Percentiles rank a stretch among this genome's conserved stretches.
These are phyloP conservation scores for Ophiocordyceps sinensis DNA, from an alignment of 2,329 filamentous ascomycete genomes.

Conservation along the genomic window DNA sequence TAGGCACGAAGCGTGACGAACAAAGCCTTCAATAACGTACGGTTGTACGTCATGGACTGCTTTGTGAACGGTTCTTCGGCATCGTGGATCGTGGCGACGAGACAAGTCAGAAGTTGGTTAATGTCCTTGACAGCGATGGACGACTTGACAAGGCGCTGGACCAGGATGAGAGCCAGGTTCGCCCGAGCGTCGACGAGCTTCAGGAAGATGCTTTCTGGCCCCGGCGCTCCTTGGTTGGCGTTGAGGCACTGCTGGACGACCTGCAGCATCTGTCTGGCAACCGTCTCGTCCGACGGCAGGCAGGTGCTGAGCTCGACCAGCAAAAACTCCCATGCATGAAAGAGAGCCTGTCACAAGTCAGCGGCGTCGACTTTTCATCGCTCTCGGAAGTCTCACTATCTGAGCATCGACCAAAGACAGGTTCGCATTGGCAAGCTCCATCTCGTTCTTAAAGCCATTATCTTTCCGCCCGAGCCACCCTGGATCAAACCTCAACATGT, in stretches of 20 bases:
- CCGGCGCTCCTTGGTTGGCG: conserved; percentile 58
- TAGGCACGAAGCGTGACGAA: conserved; percentile 68
- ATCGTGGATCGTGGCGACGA: conserved; percentile 37
- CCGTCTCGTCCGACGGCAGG: conserved; percentile 32
- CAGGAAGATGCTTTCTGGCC: conserved; percentile 70
- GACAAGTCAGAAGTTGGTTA: conserved; percentile 32
- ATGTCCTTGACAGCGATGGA: conserved; percentile 34
- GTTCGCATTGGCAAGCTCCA: conserved; percentile 79
- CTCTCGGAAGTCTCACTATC: conserved; percentile 35
- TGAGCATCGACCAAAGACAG: conserved; percentile 86
- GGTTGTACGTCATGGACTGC: conserved; percentile 55
- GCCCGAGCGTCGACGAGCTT: conserved; percentile 62
- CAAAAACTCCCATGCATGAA: conserved; percentile 81
- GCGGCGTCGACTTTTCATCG: not conserved
- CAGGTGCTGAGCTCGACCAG: conserved; percentile 67
- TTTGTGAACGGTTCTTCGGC: conserved; percentile 38
- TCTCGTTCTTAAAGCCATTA: conserved; percentile 67
- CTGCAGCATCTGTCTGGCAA: conserved; percentile 57
- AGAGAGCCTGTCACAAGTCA: conserved; percentile 45
- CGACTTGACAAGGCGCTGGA: conserved; percentile 61
- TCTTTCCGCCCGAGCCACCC: conserved; percentile 58
- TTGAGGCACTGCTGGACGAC: conserved; percentile 65
- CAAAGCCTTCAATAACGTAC: conserved; percentile 68
- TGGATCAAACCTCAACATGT: conserved; percentile 61
- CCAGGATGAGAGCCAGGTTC: conserved; percentile 66